Evolutionary conservation across 371 early-diverging fungal species (phyloP), one percentile per base, ranked within the genome.

Genomic region (Gilbertella persicaria): DNA sequence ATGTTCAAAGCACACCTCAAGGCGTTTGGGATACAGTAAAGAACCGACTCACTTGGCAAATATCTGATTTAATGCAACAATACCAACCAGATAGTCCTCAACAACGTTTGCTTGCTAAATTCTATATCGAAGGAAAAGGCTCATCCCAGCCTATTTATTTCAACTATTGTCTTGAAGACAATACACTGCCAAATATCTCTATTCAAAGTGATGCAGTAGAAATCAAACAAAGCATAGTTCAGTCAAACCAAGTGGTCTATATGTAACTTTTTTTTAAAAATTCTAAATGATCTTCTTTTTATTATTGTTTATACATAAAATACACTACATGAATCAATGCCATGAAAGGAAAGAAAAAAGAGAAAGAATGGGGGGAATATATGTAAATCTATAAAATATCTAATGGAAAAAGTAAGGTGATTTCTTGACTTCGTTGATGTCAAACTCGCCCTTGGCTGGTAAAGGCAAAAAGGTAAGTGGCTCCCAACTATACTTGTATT

Each of bases 351-450:
- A 33, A 33, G 13, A 13, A 33, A 13, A 33, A 13, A 33, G 33
- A 33, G 10, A 33, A 33, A 10, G 8, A 33, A 16, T 3, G 42
- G 24, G 42, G 42, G 42, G 42, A 24, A 41, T 41, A 41, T 41
- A 38, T 38, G 33, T 10, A 33, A 33, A 3, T 9, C 8, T 3
- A 39, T 37, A 39, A 39, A 39, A 39, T 21, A 16, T 45, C 55
- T 47, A 55, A 48, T 88, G 86, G 84, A 98, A 98, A 56, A 98
- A 98, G 76, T 97, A 98, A 21, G 75, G 79, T 45, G 92, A 90
- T 36, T 90, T 78, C 50, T 75, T 79, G 4, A 97, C 96, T 56
- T 82, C 64, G 33, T 77, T 65, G 45, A 97, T 80, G 62, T 95
- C 87, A 73, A 97, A 93, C 21, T 88, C 83, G 47, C 98, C 98